Base-by-base conservation (phyloP, 306 rosid genomes). In the Cyamopsis tetragonoloba region DNA sequence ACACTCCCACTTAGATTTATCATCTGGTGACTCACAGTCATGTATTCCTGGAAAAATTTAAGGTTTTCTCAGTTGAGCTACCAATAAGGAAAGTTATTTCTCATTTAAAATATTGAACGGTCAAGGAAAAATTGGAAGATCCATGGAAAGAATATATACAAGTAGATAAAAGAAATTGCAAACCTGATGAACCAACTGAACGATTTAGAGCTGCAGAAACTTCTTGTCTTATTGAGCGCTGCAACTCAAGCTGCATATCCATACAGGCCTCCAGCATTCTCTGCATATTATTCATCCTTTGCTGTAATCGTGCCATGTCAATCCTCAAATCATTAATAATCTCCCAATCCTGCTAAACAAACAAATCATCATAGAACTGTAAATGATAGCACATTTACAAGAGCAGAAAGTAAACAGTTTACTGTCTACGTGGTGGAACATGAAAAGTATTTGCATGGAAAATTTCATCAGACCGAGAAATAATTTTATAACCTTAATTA, bases 201-300 rank as follows among this genome's bases (percentile, higher is more conserved):
- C 86, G 84, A 68, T 95, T 86, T 22, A 95, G 80, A 61, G 97
- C 99, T 48, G 93, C 91, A 69, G 99, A 90, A 60, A 95, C 99
- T 85, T 95, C 99, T 79, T 95, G 96, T 59, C 81, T 82, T 32
- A 95, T 85, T 7, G 97, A 88, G 39, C 95, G 92, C 72, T 95
- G 99, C 89, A 95, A 65, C 85, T 95, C 97, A 28, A 88, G 90
- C 82, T 95, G 99, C 97, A 95, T 90, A 77, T 95, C 99, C 99
- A 95, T 90, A 81, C 99, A 95, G 43, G 99, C 83, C 79, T 90
- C 99, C 51, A 95, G 72, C 96, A 86, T 95, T 66, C 84, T 85
- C 74, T 90, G 97, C 82, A 95, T 84, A 63, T 81, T 85, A 75
- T 88, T 82, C 99, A 95, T 86, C 83, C 92, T 86, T 65, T 90